Evolutionary conservation across 345 rosid genomes (phyloP).

Genomic region (Xanthoceras sorbifolium): DNA sequence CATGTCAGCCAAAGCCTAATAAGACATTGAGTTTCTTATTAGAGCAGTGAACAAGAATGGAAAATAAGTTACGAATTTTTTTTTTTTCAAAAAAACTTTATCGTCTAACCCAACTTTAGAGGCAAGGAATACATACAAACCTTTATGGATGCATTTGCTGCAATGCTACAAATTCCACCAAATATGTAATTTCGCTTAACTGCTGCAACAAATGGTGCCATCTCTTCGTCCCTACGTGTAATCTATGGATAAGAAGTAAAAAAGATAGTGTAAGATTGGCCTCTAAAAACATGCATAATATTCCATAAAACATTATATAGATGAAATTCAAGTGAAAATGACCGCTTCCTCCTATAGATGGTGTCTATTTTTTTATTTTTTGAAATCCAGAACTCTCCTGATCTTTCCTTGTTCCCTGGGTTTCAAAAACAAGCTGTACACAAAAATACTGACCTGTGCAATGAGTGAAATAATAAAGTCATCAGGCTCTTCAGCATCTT

Average conservation of each 20-base stretch:
- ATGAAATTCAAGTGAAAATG: not conserved
- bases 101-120: slow-evolving; percentile 7
- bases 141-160: slow-evolving; percentile 89
- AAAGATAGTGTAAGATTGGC: slow-evolving; percentile 14
- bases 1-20: slow-evolving; percentile 83
- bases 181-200: slow-evolving; percentile 82
- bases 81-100: not conserved
- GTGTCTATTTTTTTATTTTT: not conserved
- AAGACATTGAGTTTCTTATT: slow-evolving; percentile 24
- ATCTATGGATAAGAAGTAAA: slow-evolving; percentile 46
- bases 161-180: slow-evolving; percentile 92
- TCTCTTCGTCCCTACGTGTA: slow-evolving; percentile 93
- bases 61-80: not conserved
- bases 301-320: not conserved
- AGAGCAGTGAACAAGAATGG: slow-evolving; percentile 5
- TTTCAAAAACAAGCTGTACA: slow-evolving; percentile 4
- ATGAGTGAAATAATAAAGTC: slow-evolving; percentile 88
- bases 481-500: slow-evolving; percentile 98
- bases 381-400: no score
- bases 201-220: slow-evolving; percentile 80
- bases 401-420: no score
- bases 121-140: slow-evolving; percentile 35
- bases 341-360: not conserved
- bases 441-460: slow-evolving; percentile 63
- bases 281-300: slow-evolving; percentile 16